Conservation (phyloP, 169 alveolate genomes). For the Plasmodium vivax region DNA sequence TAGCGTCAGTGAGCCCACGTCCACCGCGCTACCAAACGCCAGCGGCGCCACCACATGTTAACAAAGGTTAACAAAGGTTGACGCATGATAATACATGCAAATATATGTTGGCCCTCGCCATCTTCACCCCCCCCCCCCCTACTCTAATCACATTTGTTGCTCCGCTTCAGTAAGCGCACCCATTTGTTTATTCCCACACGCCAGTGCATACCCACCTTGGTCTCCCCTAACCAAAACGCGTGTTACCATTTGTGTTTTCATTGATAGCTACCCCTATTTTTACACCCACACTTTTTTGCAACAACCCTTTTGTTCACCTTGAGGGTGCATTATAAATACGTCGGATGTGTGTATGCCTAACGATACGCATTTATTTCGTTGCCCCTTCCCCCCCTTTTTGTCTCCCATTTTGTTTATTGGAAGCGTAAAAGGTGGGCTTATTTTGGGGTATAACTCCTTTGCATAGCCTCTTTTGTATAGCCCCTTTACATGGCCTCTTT, state of each 20-base stretch:
- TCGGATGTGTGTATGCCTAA: neutral
- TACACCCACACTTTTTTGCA: neutral
- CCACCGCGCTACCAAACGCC: neutral
- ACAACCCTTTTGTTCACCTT: neutral
- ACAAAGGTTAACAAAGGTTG: neutral
- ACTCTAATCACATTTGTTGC: neutral
- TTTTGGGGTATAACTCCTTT: neutral
- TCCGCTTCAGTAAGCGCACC: neutral
- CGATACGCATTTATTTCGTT: neutral
- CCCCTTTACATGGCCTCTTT: too few species aligned
- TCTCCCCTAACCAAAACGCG: neutral
- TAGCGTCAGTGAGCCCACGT: neutral
- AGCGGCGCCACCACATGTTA: neutral
- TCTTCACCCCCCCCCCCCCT: neutral
- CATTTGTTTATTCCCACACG: neutral
- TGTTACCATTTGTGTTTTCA: neutral
- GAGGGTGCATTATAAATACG: neutral
- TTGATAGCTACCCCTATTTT: neutral
- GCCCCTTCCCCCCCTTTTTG: neutral
- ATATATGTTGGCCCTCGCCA: neutral
- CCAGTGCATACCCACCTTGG: neutral
- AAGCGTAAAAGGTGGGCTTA: neutral
- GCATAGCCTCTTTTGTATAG: too few species aligned
- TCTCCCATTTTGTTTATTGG: neutral
- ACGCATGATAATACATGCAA: neutral